Conservation (phyloP, 1,284 basidiomycete species). For the Trichosporon coremiiforme region DNA sequence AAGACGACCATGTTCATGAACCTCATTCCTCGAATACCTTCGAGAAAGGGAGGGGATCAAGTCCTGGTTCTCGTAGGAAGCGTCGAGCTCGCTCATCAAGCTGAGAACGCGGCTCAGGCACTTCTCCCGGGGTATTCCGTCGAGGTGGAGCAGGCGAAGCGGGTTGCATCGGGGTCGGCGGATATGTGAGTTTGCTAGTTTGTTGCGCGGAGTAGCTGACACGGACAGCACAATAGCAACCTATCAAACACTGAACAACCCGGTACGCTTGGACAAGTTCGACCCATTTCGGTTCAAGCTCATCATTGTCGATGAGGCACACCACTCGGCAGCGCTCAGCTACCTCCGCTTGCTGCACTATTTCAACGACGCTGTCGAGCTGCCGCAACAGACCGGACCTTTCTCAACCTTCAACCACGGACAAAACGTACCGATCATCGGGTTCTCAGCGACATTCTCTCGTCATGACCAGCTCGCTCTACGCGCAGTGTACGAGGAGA, state of each 20-base stretch:
- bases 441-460: conserved; percentile 93
- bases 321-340: conserved; percentile 91
- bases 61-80: conserved; percentile 52
- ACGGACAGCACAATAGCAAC: conserved; percentile 78
- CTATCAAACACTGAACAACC: conserved; percentile 78
- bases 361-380: conserved; percentile 45
- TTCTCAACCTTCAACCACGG: conserved; percentile 32
- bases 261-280: conserved; percentile 75
- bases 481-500: conserved; percentile 82
- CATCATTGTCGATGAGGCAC: conserved; percentile 89
- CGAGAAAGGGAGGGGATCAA: conserved; percentile 19
- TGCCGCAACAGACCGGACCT: conserved; percentile 38
- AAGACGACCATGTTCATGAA: conserved; percentile 91
- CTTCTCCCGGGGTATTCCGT: conserved; percentile 72
- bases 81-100: conserved; percentile 80
- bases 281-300: conserved; percentile 72
- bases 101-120: conserved; percentile 71
- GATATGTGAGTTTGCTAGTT: conserved; percentile 67
- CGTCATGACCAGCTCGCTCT: conserved; percentile 89
- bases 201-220: background rate
- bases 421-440: conserved; percentile 74
- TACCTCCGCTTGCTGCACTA: conserved; percentile 50
- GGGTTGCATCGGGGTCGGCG: conserved; percentile 74
- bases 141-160: conserved; percentile 87
- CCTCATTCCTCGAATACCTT: conserved; percentile 62